phyloP scores from a whole-genome alignment of 495 filamentous ascomycete species.

The Penicillium coffeae region DNA sequence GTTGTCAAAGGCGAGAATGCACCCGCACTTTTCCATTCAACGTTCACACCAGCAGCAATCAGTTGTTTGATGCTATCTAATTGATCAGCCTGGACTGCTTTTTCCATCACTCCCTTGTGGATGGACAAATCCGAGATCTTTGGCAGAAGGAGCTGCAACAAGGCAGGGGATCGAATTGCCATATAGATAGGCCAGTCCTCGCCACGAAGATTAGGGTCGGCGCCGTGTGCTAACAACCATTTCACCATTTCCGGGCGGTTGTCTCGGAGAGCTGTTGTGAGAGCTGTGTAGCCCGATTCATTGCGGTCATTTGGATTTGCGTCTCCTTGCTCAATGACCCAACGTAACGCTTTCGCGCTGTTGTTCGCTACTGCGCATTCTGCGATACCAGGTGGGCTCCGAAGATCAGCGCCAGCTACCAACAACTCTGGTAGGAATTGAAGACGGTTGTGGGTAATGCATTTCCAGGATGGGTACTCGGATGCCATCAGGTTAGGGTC shows the following conservation, averaged over 20 bases:
- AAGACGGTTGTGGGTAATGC: conserved; percentile 49
- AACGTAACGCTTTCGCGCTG: conserved; percentile 43
- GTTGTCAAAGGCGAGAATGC: conserved; percentile 55
- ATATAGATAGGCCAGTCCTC: conserved; percentile 55
- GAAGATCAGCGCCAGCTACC: conserved; percentile 46
- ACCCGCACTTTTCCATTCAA: conserved; percentile 55
- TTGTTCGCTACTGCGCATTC: conserved; percentile 51
- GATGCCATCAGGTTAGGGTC: conserved; percentile 50
- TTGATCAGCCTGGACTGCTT: conserved; percentile 48
- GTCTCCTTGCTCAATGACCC: conserved; percentile 43
- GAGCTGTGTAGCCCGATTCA: conserved; percentile 40
- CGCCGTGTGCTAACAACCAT: conserved; percentile 45
- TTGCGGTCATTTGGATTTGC: conserved; percentile 48
- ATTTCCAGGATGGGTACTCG: conserved; percentile 55
- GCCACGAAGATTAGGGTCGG: conserved; percentile 48
- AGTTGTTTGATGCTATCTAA: conserved; percentile 22
- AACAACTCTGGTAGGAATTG: conserved; percentile 48
- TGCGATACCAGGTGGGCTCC: conserved; percentile 50
- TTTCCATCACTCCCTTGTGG: conserved; percentile 53
- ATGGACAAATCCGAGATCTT: conserved; percentile 39
- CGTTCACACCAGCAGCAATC: conserved; percentile 22
- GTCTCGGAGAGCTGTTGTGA: conserved; percentile 53
- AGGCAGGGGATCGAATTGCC: conserved; percentile 43
- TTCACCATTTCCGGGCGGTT: conserved; percentile 44
- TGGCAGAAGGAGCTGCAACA: conserved; percentile 45